These are phyloP conservation scores for Paraglomus brasilianum DNA, from an alignment of 192 early-diverging fungal species.

Conservation along the genomic window DNA sequence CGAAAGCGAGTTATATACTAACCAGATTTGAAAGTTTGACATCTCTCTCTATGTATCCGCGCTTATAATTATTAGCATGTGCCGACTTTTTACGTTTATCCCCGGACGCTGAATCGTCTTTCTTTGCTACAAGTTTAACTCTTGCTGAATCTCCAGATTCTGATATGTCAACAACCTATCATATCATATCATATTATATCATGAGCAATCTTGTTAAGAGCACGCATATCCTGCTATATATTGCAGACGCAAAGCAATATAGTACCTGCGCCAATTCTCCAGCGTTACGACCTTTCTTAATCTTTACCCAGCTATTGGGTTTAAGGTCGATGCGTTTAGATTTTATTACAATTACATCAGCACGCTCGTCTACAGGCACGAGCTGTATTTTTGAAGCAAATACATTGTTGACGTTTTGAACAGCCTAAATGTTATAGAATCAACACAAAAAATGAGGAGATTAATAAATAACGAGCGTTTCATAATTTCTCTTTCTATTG, in stretches of 20 bases:
- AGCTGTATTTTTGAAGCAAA: conserved; percentile 70
- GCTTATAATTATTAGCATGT: conserved; percentile 52
- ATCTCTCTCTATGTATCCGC: conserved; percentile 85
- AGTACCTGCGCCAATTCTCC: conserved; percentile 89
- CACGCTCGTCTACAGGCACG: conserved; percentile 91
- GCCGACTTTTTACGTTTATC: conserved; percentile 17
- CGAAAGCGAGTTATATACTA: background rate
- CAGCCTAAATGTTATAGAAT: conserved; percentile 40
- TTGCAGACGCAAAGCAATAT: background rate
- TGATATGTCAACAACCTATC: conserved; percentile 54
- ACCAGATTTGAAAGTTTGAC: conserved; percentile 65
- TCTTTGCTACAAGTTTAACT: conserved; percentile 72
- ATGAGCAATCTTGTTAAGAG: background rate
- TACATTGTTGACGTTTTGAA: conserved; percentile 76
- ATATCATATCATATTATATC: background rate
- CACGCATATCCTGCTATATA: background rate
- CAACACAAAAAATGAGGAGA: background rate
- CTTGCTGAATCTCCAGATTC: conserved; percentile 65
- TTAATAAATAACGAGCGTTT: background rate
- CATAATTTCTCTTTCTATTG: background rate
- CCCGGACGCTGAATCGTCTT: conserved; percentile 64
- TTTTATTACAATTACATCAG: conserved; percentile 80
- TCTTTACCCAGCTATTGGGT: conserved; percentile 79
- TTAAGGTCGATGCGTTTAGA: conserved; percentile 60
- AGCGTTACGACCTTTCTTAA: conserved; percentile 89